A percentile compares a stretch with the other conserved stretches of the same genome.
phyloP scores from a whole-genome alignment of 1,284 basidiomycete species.

The Fomitiporia mediterranea region DNA sequence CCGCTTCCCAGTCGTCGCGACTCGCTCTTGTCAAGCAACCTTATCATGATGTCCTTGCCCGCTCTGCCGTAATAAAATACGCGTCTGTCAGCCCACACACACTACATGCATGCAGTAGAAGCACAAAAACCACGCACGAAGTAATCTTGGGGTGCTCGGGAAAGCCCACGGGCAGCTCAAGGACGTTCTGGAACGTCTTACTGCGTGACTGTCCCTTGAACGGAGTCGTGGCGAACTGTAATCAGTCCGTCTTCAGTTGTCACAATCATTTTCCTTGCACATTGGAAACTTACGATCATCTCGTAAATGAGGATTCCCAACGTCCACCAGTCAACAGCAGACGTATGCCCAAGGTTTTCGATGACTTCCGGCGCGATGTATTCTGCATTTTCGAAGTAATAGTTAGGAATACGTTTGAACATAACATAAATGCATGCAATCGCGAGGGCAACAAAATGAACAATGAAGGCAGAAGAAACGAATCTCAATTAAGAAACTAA shows the following conservation, averaged over 20 bases:
- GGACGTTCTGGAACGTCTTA: conserved; percentile 95
- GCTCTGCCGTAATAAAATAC: conserved; percentile 47
- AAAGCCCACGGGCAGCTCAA: conserved; percentile 84
- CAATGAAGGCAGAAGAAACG: conserved; percentile 2
- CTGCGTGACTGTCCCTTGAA: conserved; percentile 96
- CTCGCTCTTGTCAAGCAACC: conserved; percentile 93
- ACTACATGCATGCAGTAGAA: not conserved
- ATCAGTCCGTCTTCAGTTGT: conserved; percentile 3
- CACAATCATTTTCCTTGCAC: not conserved
- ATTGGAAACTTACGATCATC: conserved; percentile 84
- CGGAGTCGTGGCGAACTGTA: conserved; percentile 92
- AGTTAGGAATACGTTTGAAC: not conserved
- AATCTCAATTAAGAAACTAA: not conserved
- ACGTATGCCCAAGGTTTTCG: conserved; percentile 94
- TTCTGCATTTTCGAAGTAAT: conserved; percentile 45
- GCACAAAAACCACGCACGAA: conserved; percentile 49
- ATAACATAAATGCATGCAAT: too few species aligned
- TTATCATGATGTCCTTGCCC: conserved; percentile 84
- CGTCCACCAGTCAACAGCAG: conserved; percentile 99
- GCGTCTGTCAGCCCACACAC: conserved; percentile 8
- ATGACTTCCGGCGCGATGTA: conserved; percentile 99
- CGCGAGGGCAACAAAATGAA: conserved; percentile 3
- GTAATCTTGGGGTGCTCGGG: conserved; percentile 84
- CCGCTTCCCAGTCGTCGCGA: conserved; percentile 83
- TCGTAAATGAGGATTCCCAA: conserved; percentile 98